Evolutionary conservation across 805 yeast genomes (phyloP).

Genomic region (Saccharomycopsis sp.): DNA sequence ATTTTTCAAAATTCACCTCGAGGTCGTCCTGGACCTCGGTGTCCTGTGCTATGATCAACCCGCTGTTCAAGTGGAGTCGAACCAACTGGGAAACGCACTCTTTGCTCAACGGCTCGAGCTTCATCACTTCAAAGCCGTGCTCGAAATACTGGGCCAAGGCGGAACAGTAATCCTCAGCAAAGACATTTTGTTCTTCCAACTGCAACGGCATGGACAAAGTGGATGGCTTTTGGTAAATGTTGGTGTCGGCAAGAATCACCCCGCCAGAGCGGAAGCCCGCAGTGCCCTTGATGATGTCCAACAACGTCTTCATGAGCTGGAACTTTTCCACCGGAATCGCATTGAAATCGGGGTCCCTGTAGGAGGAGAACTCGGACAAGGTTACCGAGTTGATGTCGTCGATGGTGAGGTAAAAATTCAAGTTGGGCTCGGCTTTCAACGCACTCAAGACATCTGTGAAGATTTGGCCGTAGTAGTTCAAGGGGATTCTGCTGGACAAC

Average conservation of each 20-base stretch:
- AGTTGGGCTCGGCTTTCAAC: slow-evolving; percentile 35
- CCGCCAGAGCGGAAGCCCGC: slow-evolving; percentile 50
- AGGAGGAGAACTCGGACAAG: slow-evolving; percentile 45
- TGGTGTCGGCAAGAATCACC: slow-evolving; percentile 53
- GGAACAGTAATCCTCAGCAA: slow-evolving; percentile 49
- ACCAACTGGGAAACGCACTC: slow-evolving; percentile 38
- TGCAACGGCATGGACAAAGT: slow-evolving; percentile 58
- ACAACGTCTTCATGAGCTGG: slow-evolving; percentile 51
- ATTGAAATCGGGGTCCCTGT: slow-evolving; percentile 47
- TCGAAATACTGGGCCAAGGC: slow-evolving; percentile 28
- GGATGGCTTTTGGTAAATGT: slow-evolving; percentile 40
- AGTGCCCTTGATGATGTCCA: slow-evolving; percentile 31
- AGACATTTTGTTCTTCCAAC: slow-evolving; percentile 44
- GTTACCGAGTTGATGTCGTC: slow-evolving; percentile 66
- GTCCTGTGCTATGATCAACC: slow-evolving; percentile 29
- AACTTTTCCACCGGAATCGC: slow-evolving; percentile 52
- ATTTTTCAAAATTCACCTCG: slow-evolving; percentile 26
- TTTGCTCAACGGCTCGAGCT: slow-evolving; percentile 35
- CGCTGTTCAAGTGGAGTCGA: slow-evolving; percentile 32
- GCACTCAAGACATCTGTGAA: slow-evolving; percentile 29
- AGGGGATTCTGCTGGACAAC: slow-evolving; percentile 4
- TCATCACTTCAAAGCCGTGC: slow-evolving; percentile 29
- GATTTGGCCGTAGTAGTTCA: slow-evolving; percentile 5
- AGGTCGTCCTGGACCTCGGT: slow-evolving; percentile 17
- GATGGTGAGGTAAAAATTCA: slow-evolving; percentile 59